Percentiles rank a stretch among this genome's conserved stretches.
Evolutionary conservation across 2,329 filamentous ascomycete species (phyloP).

Genomic region (Diaporthe aspalathi): DNA sequence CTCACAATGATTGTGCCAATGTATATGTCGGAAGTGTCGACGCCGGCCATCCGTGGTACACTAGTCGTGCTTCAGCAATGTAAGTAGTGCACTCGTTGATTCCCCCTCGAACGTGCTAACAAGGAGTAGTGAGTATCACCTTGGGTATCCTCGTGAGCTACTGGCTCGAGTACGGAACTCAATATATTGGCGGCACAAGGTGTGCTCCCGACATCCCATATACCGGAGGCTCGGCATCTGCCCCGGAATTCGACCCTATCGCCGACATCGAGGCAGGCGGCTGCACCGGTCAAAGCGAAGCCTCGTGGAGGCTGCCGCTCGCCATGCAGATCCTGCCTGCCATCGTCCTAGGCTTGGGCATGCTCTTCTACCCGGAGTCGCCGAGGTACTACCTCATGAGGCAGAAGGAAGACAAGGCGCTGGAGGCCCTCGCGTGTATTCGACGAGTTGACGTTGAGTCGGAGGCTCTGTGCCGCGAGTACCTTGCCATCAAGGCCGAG

Average conservation of each 20-base stretch:
- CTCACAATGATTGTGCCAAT: conserved; percentile 49
- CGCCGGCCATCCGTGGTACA: conserved; percentile 42
- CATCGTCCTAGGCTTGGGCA: conserved; percentile 64
- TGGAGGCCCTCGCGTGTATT: conserved; percentile 47
- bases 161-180: conserved; percentile 56
- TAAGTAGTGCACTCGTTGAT: neutral
- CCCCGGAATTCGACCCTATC: conserved; percentile 56
- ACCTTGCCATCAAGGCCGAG: conserved; percentile 52
- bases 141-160: conserved; percentile 56
- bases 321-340: conserved; percentile 66
- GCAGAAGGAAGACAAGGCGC: conserved; percentile 47
- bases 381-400: conserved; percentile 51
- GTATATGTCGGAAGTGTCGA: conserved; percentile 44
- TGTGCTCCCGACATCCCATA: conserved; percentile 61
- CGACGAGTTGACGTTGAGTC: conserved; percentile 49
- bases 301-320: conserved; percentile 60
- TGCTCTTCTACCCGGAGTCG: conserved; percentile 62
- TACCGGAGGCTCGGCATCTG: conserved; percentile 53
- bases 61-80: conserved; percentile 41
- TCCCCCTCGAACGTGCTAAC: neutral
- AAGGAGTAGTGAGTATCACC: conserved; percentile 51
- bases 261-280: conserved; percentile 53
- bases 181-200: conserved; percentile 56
- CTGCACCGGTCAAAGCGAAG: conserved; percentile 57
- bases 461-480: conserved; percentile 47